Conservation (phyloP, 257 asterid genomes). For the Striga asiatica region DNA sequence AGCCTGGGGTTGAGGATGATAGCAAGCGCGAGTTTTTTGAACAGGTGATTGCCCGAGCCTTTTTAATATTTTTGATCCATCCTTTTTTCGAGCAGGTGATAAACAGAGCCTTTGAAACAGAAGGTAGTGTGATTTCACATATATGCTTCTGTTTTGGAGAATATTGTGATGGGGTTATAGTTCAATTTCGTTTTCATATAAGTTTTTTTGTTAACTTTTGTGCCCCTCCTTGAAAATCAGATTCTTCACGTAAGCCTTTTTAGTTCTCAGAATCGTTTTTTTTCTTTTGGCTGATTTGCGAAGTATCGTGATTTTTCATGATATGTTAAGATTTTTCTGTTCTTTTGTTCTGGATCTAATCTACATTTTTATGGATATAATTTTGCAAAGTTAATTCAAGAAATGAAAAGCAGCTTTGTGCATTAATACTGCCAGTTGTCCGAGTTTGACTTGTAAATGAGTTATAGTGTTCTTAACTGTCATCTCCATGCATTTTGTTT, state of each 20-base stretch:
- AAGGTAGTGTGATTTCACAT: too few relatives aligned
- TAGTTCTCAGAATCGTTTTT: too few relatives aligned
- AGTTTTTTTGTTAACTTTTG: too few relatives aligned
- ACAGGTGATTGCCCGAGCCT: constrained; percentile 35
- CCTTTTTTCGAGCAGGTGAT: too few relatives aligned
- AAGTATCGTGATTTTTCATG: too few relatives aligned
- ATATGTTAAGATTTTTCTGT: too few relatives aligned
- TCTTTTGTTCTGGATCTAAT: neutral
- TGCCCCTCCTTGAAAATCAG: too few relatives aligned
- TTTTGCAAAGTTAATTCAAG: neutral
- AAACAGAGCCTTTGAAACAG: too few relatives aligned
- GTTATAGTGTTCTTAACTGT: neutral
- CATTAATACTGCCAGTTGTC: neutral
- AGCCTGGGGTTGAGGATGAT: constrained; percentile 73
- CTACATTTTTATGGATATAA: neutral
- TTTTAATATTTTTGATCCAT: neutral
- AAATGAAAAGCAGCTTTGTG: neutral
- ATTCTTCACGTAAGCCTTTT: too few relatives aligned
- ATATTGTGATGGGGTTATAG: too few relatives aligned
- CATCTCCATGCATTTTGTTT: neutral
- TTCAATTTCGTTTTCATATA: too few relatives aligned
- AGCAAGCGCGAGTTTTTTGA: constrained; percentile 60
- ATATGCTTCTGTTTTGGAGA: neutral
- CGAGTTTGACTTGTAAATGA: neutral
- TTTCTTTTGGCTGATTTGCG: too few relatives aligned